phyloP scores from a whole-genome alignment of 202 grass and related monocot species.

The Zoysia matrella region DNA sequence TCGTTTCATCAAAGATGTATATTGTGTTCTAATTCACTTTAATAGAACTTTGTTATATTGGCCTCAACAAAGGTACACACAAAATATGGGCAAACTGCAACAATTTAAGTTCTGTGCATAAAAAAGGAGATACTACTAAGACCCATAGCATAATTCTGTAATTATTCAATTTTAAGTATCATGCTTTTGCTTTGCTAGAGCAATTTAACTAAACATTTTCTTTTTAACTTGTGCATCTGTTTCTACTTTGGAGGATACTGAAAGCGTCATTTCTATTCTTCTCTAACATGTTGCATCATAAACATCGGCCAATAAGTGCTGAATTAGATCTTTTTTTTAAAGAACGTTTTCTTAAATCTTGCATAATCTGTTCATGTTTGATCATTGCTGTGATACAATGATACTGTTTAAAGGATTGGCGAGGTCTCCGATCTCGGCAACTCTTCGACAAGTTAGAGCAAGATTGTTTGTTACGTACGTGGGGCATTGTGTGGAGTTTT shows the following conservation, averaged over 20 bases:
- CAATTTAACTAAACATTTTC: neutral
- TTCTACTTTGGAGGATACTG: neutral
- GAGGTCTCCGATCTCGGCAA: conserved; percentile 73
- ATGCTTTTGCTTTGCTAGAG: neutral
- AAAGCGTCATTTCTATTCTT: neutral
- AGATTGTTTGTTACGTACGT: conserved; percentile 71
- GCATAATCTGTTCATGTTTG: neutral
- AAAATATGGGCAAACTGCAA: neutral
- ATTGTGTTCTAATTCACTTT: neutral
- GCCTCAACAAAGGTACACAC: neutral
- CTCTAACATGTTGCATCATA: neutral
- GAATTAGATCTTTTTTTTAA: neutral
- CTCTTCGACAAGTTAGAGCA: conserved; percentile 81
- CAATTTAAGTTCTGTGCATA: neutral
- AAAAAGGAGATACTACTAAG: neutral
- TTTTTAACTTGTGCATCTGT: neutral
- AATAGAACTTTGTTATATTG: neutral
- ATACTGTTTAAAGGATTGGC: conserved; percentile 62
- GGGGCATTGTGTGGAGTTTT: conserved; percentile 88
- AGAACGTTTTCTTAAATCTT: neutral
- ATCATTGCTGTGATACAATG: conserved; percentile 1
- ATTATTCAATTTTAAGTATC: neutral
- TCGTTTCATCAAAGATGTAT: neutral
- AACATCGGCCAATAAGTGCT: neutral
- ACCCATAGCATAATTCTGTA: neutral